Percentiles rank a stretch among this genome's conserved stretches.
Evolutionary conservation across 1,139 yeast genomes (phyloP).

Genomic region (Candida sojae): DNA sequence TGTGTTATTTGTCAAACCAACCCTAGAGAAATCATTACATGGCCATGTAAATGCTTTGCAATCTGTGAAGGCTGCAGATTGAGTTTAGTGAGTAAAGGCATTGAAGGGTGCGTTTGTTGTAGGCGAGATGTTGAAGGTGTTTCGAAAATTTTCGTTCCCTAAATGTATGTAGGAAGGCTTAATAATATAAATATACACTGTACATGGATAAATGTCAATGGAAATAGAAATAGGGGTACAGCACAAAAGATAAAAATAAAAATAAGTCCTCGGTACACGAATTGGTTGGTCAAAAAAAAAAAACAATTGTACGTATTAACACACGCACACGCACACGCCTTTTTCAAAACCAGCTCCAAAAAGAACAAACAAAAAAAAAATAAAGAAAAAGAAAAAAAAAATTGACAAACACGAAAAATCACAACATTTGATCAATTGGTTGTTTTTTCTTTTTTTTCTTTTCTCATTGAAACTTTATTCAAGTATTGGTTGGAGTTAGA

Average conservation of each 20-base stretch:
- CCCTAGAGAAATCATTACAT: conserved; percentile 73
- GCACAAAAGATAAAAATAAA: not conserved
- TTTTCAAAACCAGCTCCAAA: not conserved
- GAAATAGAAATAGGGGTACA: not conserved
- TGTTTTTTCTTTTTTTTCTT: not conserved
- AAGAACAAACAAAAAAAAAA: not conserved
- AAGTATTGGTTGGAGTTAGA: not conserved
- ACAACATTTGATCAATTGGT: not conserved
- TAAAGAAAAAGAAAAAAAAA: not conserved
- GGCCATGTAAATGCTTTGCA: conserved; percentile 94
- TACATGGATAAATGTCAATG: no score
- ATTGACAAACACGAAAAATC: conserved; percentile 1
- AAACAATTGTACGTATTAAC: not conserved
- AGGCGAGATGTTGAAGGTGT: conserved; percentile 68
- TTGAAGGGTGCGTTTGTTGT: conserved; percentile 85
- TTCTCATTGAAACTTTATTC: not conserved
- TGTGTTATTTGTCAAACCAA: conserved; percentile 85
- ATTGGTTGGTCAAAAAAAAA: not conserved
- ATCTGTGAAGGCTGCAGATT: conserved; percentile 83
- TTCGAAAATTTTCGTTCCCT: conserved; percentile 54
- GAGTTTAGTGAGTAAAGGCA: conserved; percentile 72
- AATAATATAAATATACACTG: not conserved
- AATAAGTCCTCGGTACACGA: not conserved
- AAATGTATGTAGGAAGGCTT: conserved; percentile 2
- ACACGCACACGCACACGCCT: not conserved